Evolutionary conservation across 2,329 filamentous ascomycete species (phyloP).

Genomic region (Exophiala bonariae): DNA sequence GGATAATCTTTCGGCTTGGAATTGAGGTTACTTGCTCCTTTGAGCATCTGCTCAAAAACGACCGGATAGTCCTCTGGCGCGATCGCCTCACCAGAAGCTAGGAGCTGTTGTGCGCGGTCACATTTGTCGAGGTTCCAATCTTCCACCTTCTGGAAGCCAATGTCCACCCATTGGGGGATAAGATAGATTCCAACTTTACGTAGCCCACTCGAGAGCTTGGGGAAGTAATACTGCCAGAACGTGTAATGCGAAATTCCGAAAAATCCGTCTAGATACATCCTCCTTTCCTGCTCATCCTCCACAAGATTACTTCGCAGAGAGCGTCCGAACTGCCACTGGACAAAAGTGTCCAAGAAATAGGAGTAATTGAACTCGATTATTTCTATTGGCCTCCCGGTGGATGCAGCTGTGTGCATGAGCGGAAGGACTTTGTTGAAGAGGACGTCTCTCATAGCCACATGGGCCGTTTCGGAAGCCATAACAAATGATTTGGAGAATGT

Average conservation of each 20-base stretch:
- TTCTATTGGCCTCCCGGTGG: conserved; percentile 38
- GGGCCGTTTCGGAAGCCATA: conserved; percentile 47
- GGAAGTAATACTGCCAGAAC: conserved; percentile 48
- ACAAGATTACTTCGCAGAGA: conserved; percentile 64
- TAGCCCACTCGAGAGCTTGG: conserved; percentile 46
- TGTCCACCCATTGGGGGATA: conserved; percentile 66
- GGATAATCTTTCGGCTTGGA: conserved; percentile 38
- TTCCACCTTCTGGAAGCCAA: conserved; percentile 67
- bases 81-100: conserved; percentile 39
- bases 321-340: conserved; percentile 71
- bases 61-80: conserved; percentile 34
- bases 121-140: conserved; percentile 62
- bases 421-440: conserved; percentile 61
- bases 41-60: conserved; percentile 38
- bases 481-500: conserved; percentile 79
- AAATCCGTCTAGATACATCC: conserved; percentile 57
- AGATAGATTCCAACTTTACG: conserved; percentile 56
- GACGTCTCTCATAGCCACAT: conserved; percentile 37
- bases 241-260: not conserved
- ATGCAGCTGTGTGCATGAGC: conserved; percentile 34
- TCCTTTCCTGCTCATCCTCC: conserved; percentile 52
- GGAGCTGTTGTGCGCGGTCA: conserved; percentile 50
- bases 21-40: conserved; percentile 55
- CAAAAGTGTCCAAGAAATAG: conserved; percentile 73
- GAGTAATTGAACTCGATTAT: conserved; percentile 66